These are phyloP conservation scores for Fusarium anguioides DNA, from an alignment of 2,329 filamentous ascomycete species.

Conservation along the genomic window DNA sequence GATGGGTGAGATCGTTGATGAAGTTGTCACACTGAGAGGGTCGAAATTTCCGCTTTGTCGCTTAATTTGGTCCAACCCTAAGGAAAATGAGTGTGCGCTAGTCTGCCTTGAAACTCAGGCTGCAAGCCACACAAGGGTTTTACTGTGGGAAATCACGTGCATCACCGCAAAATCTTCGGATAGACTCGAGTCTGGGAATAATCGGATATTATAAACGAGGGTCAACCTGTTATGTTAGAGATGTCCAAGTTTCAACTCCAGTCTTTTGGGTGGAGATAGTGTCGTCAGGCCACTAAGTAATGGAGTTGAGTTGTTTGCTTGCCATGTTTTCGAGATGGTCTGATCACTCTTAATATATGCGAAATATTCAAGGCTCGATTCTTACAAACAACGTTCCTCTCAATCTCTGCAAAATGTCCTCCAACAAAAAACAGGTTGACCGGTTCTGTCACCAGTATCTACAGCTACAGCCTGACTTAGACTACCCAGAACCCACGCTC, in stretches of 20 bases:
- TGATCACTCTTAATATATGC: conserved; percentile 14
- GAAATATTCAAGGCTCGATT: neutral
- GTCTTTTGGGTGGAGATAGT: conserved; percentile 37
- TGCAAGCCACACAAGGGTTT: conserved; percentile 6
- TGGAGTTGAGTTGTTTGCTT: conserved; percentile 16
- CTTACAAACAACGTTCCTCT: neutral
- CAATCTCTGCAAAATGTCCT: conserved; percentile 23
- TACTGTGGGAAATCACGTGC: conserved; percentile 37
- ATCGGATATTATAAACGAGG: conserved; percentile 14
- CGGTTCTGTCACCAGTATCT: conserved; percentile 81
- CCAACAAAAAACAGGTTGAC: conserved; percentile 45
- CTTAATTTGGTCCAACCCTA: conserved; percentile 62
- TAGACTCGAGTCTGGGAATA: neutral
- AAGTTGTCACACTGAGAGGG: conserved; percentile 47
- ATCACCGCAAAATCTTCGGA: conserved; percentile 29
- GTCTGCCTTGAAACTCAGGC: conserved; percentile 37
- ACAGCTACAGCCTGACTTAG: conserved; percentile 74
- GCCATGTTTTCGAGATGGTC: conserved; percentile 21
- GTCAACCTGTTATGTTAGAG: conserved; percentile 8
- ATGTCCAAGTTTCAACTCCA: conserved; percentile 32
- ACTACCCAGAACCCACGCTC: conserved; percentile 69
- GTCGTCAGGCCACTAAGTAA: conserved; percentile 32
- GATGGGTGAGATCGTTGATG: conserved; percentile 48
- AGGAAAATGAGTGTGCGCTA: conserved; percentile 40
- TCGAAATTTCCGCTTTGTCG: conserved; percentile 55